Conservation (phyloP, 202 grass and related monocot genomes). For the Saccharum hybrid region DNA sequence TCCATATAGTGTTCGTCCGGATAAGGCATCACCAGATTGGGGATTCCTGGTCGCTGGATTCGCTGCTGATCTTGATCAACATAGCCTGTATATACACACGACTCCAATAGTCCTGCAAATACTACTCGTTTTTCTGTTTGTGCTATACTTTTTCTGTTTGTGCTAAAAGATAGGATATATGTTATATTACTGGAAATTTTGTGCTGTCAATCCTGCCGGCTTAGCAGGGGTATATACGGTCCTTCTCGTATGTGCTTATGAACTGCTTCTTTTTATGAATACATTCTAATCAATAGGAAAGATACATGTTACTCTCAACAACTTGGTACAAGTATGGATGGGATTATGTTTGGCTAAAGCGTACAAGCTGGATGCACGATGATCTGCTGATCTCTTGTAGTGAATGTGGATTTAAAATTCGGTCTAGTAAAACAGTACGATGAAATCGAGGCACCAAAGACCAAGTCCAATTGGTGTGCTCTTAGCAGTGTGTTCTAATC, state of each 20-base stretch:
- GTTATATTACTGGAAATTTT: not conserved
- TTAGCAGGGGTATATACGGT: not conserved
- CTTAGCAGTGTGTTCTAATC: conserved; percentile 19
- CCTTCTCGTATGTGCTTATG: not conserved
- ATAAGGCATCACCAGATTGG: not conserved
- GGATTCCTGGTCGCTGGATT: not conserved
- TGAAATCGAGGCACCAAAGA: conserved; percentile 11
- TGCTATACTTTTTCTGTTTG: not conserved
- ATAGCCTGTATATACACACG: not conserved
- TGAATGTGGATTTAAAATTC: not conserved
- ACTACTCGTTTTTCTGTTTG: not conserved
- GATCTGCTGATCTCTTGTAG: not conserved
- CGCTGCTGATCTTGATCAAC: not conserved
- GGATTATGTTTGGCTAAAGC: not conserved
- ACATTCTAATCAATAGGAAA: not conserved
- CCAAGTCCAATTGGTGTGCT: not conserved
- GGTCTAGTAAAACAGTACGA: not conserved
- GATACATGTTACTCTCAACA: not conserved
- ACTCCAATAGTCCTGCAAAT: not conserved
- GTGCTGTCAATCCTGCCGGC: no score
- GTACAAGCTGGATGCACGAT: not conserved
- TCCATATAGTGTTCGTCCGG: not conserved
- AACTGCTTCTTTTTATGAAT: not conserved
- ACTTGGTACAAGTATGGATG: not conserved
- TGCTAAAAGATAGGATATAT: not conserved